Conservation (phyloP, 257 asterid species). For the Przewalskia tangutica region DNA sequence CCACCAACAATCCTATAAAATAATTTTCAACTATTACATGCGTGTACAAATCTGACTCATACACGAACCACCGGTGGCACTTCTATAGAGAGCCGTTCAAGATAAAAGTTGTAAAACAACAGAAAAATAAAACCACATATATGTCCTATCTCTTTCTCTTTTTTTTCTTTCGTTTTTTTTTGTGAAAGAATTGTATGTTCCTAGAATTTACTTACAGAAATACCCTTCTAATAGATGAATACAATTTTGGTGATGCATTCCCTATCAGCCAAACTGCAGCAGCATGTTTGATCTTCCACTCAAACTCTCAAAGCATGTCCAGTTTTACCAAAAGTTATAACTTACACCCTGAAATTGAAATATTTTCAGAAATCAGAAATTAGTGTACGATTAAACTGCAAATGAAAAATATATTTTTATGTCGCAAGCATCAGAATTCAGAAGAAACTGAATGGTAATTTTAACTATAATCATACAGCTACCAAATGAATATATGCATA, state of each 20-base stretch:
- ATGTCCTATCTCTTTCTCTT: background rate
- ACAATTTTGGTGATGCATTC: background rate
- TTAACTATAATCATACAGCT: background rate
- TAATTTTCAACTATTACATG: background rate
- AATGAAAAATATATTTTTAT: background rate
- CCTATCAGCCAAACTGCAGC: background rate
- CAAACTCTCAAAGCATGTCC: background rate
- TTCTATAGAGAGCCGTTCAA: background rate
- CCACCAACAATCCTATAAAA: background rate
- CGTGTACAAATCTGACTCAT: background rate
- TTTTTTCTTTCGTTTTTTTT: background rate
- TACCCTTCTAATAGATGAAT: background rate
- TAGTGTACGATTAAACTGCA: background rate
- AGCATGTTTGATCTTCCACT: background rate
- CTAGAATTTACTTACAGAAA: background rate
- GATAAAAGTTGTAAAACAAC: background rate
- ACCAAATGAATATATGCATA: background rate
- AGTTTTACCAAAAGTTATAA: background rate
- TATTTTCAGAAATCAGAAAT: background rate
- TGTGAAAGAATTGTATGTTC: background rate
- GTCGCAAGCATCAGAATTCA: background rate
- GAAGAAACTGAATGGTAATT: background rate
- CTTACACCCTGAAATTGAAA: background rate
- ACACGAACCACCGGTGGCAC: background rate
- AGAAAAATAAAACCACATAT: background rate